Evolutionary conservation across 2,329 filamentous ascomycete genomes (phyloP).

Genomic region (Fusarium fujikuroi): DNA sequence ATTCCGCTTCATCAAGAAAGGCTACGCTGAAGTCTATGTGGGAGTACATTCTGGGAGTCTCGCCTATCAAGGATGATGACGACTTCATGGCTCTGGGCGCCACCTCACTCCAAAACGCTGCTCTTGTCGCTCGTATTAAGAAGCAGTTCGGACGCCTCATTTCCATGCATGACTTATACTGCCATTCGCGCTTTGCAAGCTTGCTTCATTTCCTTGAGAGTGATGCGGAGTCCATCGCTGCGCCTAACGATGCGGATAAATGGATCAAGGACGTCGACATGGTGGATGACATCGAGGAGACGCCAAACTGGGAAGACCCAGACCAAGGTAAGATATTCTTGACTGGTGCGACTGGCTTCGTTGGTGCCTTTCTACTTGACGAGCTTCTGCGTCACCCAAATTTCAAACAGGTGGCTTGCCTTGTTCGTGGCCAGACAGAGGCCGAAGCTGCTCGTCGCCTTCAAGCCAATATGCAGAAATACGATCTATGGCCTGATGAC

Average conservation of each 20-base stretch:
- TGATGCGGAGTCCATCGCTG: not conserved
- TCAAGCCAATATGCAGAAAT: conserved; percentile 2
- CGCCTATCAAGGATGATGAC: not conserved
- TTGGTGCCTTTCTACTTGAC: not conserved
- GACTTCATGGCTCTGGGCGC: conserved; percentile 1
- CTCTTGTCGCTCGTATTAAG: conserved; percentile 1
- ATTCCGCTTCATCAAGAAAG: not conserved
- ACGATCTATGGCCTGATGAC: conserved; percentile 1
- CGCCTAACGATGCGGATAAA: not conserved
- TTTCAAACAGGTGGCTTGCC: not conserved
- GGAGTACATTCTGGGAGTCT: not conserved
- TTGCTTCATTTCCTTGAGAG: not conserved
- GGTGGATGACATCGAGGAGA: not conserved
- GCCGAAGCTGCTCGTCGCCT: not conserved
- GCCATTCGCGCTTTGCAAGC: not conserved
- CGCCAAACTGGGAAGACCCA: not conserved
- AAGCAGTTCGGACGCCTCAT: not conserved
- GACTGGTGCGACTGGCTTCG: not conserved
- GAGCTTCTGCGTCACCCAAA: not conserved
- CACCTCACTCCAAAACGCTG: conserved; percentile 2
- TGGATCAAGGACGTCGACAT: not conserved
- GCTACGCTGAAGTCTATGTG: not conserved
- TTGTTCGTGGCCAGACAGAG: not conserved
- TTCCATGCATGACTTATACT: conserved; percentile 7
- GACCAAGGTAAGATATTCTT: not conserved